Base-by-base conservation (phyloP, 768 basidiomycete genomes). In the Cystofilobasidium ferigula region DNA sequence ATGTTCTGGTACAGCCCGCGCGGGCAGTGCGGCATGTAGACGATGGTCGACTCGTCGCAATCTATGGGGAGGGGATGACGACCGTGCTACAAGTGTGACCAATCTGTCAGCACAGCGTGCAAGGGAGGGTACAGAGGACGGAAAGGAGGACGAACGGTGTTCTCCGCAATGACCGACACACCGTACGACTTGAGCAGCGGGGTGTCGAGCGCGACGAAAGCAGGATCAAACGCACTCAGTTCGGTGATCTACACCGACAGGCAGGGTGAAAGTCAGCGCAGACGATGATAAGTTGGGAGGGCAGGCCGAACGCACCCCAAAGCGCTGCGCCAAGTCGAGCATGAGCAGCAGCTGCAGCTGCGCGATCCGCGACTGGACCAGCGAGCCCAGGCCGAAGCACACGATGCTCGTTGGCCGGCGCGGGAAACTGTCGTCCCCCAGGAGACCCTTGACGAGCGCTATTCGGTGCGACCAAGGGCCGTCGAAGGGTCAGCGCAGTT, bases 1-100 rank as follows among this genome's bases (percentile, higher is more conserved):
- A 64, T n/a, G 42, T 64, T 64, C 3, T 64, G 63, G 28, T 64
- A 64, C 1, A 64, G 48, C 4, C 32, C 43, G 10, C 63, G 56
- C 30, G 63, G 63, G 24, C 63, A 64, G 47, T 64, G 63, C 18
- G 63, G 63, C 63, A 64, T 64, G 48, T 64, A 64, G 32, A 64
- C 18, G 4, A 51, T 43, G 0, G 42, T 58, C 3, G 47, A 48
- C 16, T 42, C 42, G 0, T 57, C 20, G 1, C 30, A 3, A 18
- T 58, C 57, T 16, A 30, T 24, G 1, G 63, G 57, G 2, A 64
- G 34, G n/a, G 63, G 63, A 36, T 64, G 45, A 10, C 45, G 63
- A 12, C 63, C 63, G 58, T 64, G 57, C 63, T 64, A 57, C 2
- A 38, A 4, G 10, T 18, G 13, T 7, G 51, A 40, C n/a, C 36